These are phyloP conservation scores for Canna indica DNA, from an alignment of 176 grass and related monocot species.

Conservation along the genomic window DNA sequence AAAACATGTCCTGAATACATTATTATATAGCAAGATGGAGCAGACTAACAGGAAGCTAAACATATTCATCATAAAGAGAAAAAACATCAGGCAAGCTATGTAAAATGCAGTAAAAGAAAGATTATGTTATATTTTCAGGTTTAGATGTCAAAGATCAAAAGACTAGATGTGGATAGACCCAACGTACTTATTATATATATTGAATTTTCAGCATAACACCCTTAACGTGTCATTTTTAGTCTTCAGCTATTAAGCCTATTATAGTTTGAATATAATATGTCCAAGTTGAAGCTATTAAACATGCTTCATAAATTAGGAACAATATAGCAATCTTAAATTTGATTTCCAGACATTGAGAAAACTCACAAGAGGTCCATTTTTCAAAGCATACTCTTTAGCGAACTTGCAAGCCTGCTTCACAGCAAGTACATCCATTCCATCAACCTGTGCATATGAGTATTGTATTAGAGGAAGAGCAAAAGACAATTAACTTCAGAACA, in stretches of 20 bases:
- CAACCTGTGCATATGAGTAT: constrained; percentile 40
- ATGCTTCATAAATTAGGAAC: neutral
- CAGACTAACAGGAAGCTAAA: neutral
- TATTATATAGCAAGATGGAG: no score
- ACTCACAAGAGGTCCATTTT: constrained; percentile 82
- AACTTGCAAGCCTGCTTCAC: constrained; percentile 89
- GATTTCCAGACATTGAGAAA: neutral
- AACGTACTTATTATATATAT: no score
- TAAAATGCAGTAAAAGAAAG: neutral
- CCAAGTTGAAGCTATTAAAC: neutral
- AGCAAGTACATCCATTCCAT: constrained; percentile 90
- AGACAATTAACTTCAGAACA: neutral
- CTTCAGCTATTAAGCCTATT: neutral
- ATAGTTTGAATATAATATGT: neutral
- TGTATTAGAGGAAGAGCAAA: constrained; percentile 9
- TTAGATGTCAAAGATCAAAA: neutral
- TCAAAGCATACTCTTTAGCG: constrained; percentile 63
- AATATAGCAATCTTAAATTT: neutral
- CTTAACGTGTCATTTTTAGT: neutral
- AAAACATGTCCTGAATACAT: no score
- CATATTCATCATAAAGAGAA: neutral
- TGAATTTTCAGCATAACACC: neutral
- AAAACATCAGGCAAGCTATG: neutral
- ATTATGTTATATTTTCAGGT: neutral
- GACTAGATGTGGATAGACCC: neutral